Percentiles rank a stretch among this genome's conserved stretches.
Evolutionary conservation across 2,329 filamentous ascomycete species (phyloP).

Genomic region (Pyrenophora tritici-repentis): DNA sequence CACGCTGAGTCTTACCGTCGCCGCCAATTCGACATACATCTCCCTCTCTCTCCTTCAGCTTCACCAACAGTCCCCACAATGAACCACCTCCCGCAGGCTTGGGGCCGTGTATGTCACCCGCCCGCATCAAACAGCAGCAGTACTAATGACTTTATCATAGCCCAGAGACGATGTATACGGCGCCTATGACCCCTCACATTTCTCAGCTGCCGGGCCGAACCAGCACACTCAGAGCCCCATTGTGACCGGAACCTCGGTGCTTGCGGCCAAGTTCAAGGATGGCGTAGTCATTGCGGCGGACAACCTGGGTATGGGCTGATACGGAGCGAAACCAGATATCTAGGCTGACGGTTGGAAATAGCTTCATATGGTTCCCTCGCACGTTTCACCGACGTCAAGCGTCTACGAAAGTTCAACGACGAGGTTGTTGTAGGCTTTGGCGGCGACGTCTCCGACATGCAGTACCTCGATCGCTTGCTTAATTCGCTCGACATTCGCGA

Average conservation of each 20-base stretch:
- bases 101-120: constrained; percentile 62
- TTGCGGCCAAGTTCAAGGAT: constrained; percentile 94
- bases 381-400: constrained; percentile 95
- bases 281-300: constrained; percentile 97
- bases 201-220: constrained; percentile 68
- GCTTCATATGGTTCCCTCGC: constrained; percentile 96
- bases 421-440: constrained; percentile 89
- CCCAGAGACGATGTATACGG: constrained; percentile 98
- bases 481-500: constrained; percentile 85
- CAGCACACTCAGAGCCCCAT: constrained; percentile 90
- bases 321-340: not conserved
- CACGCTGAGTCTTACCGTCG: constrained; percentile 10
- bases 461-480: constrained; percentile 93
- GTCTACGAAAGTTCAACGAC: constrained; percentile 85
- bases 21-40: not conserved
- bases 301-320: constrained; percentile 73
- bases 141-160: constrained; percentile 55
- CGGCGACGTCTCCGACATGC: constrained; percentile 98
- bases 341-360: constrained; percentile 46
- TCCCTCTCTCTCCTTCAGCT: constrained; percentile 1
- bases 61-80: constrained; percentile 48
- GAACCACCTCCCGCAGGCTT: constrained; percentile 69
- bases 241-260: constrained; percentile 94
- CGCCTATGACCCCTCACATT: constrained; percentile 84
- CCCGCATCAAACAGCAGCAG: constrained; percentile 15